These are phyloP conservation scores for Bothriochloa decipiens DNA, from an alignment of 176 grass and related monocot species.

Conservation along the genomic window DNA sequence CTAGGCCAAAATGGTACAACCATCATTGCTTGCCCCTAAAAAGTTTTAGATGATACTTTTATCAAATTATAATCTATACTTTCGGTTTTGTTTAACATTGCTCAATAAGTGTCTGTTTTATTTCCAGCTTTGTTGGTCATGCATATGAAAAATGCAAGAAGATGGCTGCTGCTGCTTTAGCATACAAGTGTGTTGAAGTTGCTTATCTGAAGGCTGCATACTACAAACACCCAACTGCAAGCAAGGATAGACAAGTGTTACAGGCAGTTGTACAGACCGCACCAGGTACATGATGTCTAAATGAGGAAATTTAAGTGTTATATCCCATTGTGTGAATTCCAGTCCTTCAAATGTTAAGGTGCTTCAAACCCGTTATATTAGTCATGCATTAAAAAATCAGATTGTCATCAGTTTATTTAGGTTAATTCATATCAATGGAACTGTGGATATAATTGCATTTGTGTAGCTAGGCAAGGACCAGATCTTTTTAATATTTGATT, in stretches of 20 bases:
- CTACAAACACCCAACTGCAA: constrained; percentile 76
- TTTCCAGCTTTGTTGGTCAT: constrained; percentile 84
- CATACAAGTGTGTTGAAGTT: constrained; percentile 98
- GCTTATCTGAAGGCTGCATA: constrained; percentile 96
- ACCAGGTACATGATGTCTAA: constrained; percentile 63
- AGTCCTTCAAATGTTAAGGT: constrained; percentile 12
- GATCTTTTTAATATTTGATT: constrained; percentile 4
- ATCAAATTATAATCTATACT: constrained; percentile 7
- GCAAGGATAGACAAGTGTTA: constrained; percentile 82
- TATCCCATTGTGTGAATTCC: constrained; percentile 8
- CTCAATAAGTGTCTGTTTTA: constrained; percentile 43
- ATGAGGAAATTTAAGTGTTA: constrained; percentile 29
- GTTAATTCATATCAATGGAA: background rate
- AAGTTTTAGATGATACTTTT: constrained; percentile 28
- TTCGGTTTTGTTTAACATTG: constrained; percentile 8
- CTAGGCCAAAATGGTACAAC: constrained; percentile 9
- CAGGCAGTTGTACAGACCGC: constrained; percentile 75
- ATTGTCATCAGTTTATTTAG: constrained; percentile 11
- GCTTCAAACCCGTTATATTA: background rate
- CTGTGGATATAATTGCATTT: background rate
- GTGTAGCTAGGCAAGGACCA: background rate
- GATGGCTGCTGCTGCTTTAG: constrained; percentile 90
- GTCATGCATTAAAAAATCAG: background rate
- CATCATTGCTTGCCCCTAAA: background rate
- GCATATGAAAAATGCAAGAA: constrained; percentile 86